phyloP scores from a whole-genome alignment of 495 filamentous ascomycete genomes.

The Penicillium lagena region DNA sequence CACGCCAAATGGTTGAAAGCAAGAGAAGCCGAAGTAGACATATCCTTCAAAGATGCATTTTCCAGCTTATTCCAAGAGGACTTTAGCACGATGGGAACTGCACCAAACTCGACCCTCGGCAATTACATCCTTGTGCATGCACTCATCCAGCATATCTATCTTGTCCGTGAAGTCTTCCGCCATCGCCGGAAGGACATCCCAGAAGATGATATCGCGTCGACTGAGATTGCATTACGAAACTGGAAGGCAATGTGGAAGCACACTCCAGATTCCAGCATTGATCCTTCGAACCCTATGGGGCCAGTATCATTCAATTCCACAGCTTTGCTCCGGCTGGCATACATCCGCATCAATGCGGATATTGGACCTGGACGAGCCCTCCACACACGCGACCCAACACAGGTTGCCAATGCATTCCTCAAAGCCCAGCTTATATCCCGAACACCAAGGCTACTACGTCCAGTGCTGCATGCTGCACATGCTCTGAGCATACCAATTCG shows the following conservation, averaged over 20 bases:
- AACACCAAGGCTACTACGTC: conserved; percentile 12
- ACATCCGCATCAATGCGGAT: conserved; percentile 27
- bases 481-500: conserved; percentile 30
- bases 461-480: conserved; percentile 27
- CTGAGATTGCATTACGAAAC: conserved; percentile 34
- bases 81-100: no score
- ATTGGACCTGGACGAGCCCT: conserved; percentile 15
- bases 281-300: conserved; percentile 15
- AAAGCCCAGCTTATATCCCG: conserved; percentile 7
- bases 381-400: conserved; percentile 21
- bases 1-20: no score
- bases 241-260: conserved; percentile 23
- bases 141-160: conserved; percentile 27
- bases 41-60: no score
- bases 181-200: conserved; percentile 37
- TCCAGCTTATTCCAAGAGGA: no score
- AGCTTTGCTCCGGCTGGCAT: conserved; percentile 31
- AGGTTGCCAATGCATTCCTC: conserved; percentile 6
- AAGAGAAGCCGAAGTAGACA: no score
- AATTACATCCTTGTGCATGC: conserved; percentile 29
- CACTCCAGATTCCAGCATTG: conserved; percentile 16
- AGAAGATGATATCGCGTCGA: conserved; percentile 9
- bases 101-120: conserved; percentile 5
- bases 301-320: conserved; percentile 29
- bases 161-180: conserved; percentile 8